Conservation (phyloP, 2,329 filamentous ascomycete genomes). For the Dothideomycetes sp. region DNA sequence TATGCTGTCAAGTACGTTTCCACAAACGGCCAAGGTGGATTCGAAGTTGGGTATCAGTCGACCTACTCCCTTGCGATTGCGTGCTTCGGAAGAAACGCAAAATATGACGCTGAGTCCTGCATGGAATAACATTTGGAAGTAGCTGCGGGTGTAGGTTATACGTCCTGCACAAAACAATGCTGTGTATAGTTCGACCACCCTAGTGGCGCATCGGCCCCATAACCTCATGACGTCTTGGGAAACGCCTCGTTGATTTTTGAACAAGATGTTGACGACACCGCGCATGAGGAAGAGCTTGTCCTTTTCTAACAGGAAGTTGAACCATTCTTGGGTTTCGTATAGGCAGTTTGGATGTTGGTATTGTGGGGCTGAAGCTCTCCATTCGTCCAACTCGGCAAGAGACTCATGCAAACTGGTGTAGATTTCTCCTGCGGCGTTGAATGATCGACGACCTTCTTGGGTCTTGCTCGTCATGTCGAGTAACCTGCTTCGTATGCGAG, state of each 20-base stretch:
- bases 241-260: slow-evolving; percentile 11
- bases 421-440: not conserved
- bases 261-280: slow-evolving; percentile 32
- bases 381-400: slow-evolving; percentile 26
- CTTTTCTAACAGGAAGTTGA: slow-evolving; percentile 34
- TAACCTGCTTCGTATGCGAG: slow-evolving; percentile 29
- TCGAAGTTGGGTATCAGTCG: not conserved
- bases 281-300: slow-evolving; percentile 35
- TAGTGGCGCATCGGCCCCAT: slow-evolving; percentile 22
- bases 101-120: slow-evolving; percentile 27
- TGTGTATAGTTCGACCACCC: slow-evolving; percentile 33
- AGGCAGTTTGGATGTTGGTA: slow-evolving; percentile 30
- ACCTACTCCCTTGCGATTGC: not conserved
- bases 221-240: slow-evolving; percentile 22
- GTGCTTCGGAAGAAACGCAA: slow-evolving; percentile 3
- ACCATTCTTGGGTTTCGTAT: slow-evolving; percentile 38
- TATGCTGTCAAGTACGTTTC: not conserved
- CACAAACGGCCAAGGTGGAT: not conserved
- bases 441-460: slow-evolving; percentile 3
- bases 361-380: slow-evolving; percentile 28
- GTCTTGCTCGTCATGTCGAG: slow-evolving; percentile 22
- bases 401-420: slow-evolving; percentile 2
- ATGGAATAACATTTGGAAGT: slow-evolving; percentile 41
- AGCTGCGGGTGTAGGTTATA: slow-evolving; percentile 39
- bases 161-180: slow-evolving; percentile 27